Evolutionary conservation across 2,329 filamentous ascomycete genomes (phyloP).

Genomic region (Aspergillus eucalypticola): DNA sequence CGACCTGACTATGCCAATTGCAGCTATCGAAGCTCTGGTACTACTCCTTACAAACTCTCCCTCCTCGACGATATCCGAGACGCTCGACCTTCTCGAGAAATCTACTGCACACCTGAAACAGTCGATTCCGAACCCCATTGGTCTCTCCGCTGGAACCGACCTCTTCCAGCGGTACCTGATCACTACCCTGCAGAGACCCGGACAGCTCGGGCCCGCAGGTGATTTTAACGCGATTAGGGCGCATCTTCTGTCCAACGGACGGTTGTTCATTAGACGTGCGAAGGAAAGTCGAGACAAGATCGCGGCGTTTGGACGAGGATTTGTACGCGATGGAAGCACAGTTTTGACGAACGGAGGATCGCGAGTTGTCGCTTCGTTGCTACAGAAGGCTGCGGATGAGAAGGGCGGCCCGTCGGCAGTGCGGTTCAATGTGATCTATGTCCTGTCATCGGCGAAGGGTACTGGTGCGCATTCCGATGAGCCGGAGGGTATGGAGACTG

Average conservation of each 20-base stretch:
- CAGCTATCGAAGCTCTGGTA: conserved; percentile 89
- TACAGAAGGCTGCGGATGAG: conserved; percentile 71
- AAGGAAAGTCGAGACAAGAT: conserved; percentile 84
- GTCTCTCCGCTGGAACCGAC: conserved; percentile 89
- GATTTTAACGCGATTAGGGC: conserved; percentile 81
- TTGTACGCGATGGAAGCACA: conserved; percentile 74
- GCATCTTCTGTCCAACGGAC: conserved; percentile 81
- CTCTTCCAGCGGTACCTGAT: conserved; percentile 94
- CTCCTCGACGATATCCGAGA: conserved; percentile 88
- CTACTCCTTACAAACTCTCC: conserved; percentile 76
- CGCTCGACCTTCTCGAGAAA: conserved; percentile 77
- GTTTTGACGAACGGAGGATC: conserved; percentile 92
- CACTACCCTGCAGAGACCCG: conserved; percentile 62
- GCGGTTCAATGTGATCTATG: conserved; percentile 82
- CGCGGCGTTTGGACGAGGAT: conserved; percentile 73
- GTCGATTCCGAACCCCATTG: conserved; percentile 82
- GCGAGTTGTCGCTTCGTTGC: conserved; percentile 75
- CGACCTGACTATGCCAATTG: conserved; percentile 92
- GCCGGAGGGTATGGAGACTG: conserved; percentile 69
- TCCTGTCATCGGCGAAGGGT: conserved; percentile 48
- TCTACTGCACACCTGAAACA: conserved; percentile 76
- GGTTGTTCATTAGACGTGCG: conserved; percentile 81
- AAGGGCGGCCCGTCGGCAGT: conserved; percentile 58
- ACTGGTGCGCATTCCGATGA: conserved; percentile 37
- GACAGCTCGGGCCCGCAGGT: conserved; percentile 53